Evolutionary conservation across 2,329 filamentous ascomycete species (phyloP), one percentile per base, ranked within the genome.

Genomic region (Tricladium varicosporioides): DNA sequence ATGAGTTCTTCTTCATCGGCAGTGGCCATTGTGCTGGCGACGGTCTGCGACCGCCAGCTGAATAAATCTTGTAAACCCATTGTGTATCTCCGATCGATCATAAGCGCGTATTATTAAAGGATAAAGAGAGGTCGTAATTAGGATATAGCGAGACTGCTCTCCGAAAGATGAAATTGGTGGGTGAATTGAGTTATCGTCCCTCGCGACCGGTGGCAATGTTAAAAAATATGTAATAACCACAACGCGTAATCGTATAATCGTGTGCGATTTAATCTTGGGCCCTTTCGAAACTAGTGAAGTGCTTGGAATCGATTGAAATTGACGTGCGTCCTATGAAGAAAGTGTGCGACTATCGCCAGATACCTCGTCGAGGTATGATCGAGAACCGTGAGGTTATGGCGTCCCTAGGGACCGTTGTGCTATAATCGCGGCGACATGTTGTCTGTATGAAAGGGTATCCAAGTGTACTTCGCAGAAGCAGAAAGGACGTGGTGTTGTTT

Each of bases 1-100:
- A 80, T 76, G 64, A 85, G 72, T 56, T 96, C 92, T 58, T 96
- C 92, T 58, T 86, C 83, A 51, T 84, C 82, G 45, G 72, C 73
- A 67, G 69, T 60, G 70, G 54, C 56, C 11, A 63, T 55, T 49
- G 65, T 60, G 50, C 33, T 54, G 42, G 51, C 51, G 22, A 63
- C 47, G 59, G 74, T 49, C n/a, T 74, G 70, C 40, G 76, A 69
- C 46, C 73, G 74, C 75, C 77, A 79, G 53, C 73, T 74, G 66
- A 80, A 68, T 57, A 78, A 71, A 64, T 75, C 64, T 58, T 67
- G 67, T 46, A 67, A 18, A 47, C 64, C 66, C 67, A 70, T 69
- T 10, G 54, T 60, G 51, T 62, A 48, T 31, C 57, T 61, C 42
- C 53, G 59, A 48, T 60, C 52, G 45, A 59, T 62, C 57, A 62